Percentiles rank a stretch among this genome's conserved stretches.
Conservation (phyloP, 768 basidiomycete species). For the Lactarius sp. region DNA sequence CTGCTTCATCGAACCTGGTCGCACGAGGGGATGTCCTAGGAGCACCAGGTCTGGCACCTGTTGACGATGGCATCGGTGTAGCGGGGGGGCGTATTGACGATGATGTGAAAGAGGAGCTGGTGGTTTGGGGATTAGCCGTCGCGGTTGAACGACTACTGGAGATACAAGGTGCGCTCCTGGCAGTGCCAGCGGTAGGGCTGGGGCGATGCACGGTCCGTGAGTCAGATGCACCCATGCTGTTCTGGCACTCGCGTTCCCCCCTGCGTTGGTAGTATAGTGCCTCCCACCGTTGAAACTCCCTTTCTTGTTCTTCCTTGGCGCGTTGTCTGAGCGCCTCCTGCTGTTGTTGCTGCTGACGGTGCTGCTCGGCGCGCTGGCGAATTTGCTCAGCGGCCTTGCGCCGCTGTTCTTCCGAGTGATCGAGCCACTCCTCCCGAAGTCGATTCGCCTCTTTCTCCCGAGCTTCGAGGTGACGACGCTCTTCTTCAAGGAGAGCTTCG, state of each 20-base stretch:
- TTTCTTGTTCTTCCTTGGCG: conserved; percentile 31
- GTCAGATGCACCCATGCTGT: conserved; percentile 26
- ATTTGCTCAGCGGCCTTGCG: too few species aligned
- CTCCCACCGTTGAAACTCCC: conserved; percentile 27
- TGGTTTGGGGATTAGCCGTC: conserved; percentile 19
- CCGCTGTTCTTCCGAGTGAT: conserved; percentile 10
- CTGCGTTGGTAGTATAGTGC: conserved; percentile 21
- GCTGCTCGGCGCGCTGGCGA: too few species aligned
- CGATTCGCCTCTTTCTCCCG: conserved; percentile 16
- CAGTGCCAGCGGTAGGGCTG: conserved; percentile 23
- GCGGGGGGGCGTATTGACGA: conserved; percentile 12
- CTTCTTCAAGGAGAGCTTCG: too few species aligned
- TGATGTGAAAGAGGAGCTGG: conserved; percentile 8
- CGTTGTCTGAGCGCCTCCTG: conserved; percentile 26
- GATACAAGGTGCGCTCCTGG: conserved; percentile 22
- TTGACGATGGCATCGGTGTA: conserved; percentile 26
- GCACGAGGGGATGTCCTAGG: too few species aligned
- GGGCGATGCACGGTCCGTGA: conserved; percentile 27
- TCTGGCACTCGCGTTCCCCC: conserved; percentile 28
- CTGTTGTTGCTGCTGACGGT: too few species aligned
- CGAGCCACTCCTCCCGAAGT: conserved; percentile 20
- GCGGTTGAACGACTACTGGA: conserved; percentile 24
- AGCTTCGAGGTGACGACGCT: not conserved
- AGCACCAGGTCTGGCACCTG: too few species aligned
- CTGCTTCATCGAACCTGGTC: too few species aligned